Evolutionary conservation across 2,329 filamentous ascomycete genomes (phyloP), one percentile per base, ranked within the genome.

Genomic region (Fusarium multiceps): DNA sequence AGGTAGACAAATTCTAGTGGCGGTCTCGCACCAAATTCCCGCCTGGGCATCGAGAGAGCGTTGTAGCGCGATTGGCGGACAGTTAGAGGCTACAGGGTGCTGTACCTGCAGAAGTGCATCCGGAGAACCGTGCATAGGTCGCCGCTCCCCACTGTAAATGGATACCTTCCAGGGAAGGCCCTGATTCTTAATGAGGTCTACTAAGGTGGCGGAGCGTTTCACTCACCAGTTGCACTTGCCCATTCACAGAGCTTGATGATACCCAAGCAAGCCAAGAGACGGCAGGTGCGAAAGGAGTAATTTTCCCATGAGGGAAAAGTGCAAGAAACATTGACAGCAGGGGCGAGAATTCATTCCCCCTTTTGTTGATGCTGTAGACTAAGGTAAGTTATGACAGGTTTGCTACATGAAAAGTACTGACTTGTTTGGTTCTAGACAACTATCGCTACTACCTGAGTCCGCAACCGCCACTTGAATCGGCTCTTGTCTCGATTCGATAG

Each of bases 201-300:
- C 60, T 73, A 74, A 72, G 73, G 73, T 74, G 73, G 68, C 73
- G 69, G 43, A 72, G 69, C 66, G 73, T 75, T 75, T 75, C 73
- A 75, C 73, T 61, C 53, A 57, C 41, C 61, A 53, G 60, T 62
- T 61, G 45, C 61, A 59, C 66, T 72, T 68, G 56, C 25, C 69
- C 60, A 51, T 71, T 62, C 60, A 28, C 28, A 61, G 68, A 72
- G 42, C 42, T 63, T 34, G 37, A 63, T 72, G 60, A 58, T 45
- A 72, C 68, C 61, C 54, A 66, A 63, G 64, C 54, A 66, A 63
- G 64, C 54, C 45, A 55, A 42, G 20, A 30, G 56, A 57, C 54
- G 64, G 53, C 30, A 66, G 42, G 30, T 43, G 47, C 68, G 57
- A 54, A 28, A 71, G 51, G 42, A 71, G 53, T 37, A 57, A 51